These are phyloP conservation scores for Hevea brasiliensis DNA, from an alignment of 345 rosid genomes.

Conservation along the genomic window DNA sequence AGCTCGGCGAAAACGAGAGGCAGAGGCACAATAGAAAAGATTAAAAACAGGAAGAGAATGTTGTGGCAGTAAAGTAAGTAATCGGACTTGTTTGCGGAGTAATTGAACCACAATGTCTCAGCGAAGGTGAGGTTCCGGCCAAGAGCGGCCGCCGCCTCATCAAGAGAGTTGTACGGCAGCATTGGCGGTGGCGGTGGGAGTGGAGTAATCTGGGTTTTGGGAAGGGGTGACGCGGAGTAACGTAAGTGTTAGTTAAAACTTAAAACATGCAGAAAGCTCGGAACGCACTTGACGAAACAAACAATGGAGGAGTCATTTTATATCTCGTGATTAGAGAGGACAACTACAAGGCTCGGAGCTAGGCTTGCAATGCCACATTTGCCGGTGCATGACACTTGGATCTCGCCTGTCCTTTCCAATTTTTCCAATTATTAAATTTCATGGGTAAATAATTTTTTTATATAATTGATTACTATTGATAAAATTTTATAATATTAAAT, in stretches of 20 bases:
- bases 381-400: too few species aligned
- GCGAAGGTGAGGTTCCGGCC: conserved; percentile 72
- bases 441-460: too few species aligned
- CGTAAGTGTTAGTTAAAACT: conserved; percentile 17
- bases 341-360: too few species aligned
- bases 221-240: background rate
- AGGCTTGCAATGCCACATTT: too few species aligned
- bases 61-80: conserved; percentile 84
- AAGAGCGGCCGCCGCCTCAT: conserved; percentile 60
- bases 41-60: conserved; percentile 62
- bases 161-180: conserved; percentile 68
- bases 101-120: conserved; percentile 79
- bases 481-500: too few species aligned
- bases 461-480: too few species aligned
- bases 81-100: conserved; percentile 79
- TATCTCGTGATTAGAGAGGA: background rate
- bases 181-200: conserved; percentile 34
- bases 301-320: conserved; percentile 5
- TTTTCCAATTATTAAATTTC: too few species aligned
- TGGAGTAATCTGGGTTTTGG: conserved; percentile 13
- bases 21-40: conserved; percentile 71
- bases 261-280: conserved; percentile 38
- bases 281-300: background rate
- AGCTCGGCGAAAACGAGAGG: conserved; percentile 59
- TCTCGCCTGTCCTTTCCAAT: background rate